A percentile compares a stretch with the other conserved stretches of the same genome.
Conservation (phyloP, 495 filamentous ascomycete genomes). For the Penicillium coprophilum region DNA sequence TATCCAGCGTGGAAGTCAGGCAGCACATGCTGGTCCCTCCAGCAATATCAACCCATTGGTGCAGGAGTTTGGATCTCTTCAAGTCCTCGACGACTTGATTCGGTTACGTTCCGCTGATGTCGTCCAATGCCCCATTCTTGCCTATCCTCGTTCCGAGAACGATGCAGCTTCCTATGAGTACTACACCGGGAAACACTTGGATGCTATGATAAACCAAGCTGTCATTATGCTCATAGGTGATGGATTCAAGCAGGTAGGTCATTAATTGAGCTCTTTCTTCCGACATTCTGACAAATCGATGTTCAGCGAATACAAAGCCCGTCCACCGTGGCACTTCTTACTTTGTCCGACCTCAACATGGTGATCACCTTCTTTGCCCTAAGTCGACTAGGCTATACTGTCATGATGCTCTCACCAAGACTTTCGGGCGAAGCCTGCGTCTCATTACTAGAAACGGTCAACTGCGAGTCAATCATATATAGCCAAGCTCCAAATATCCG, state of each 20-base stretch:
- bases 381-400: slow-evolving; percentile 55
- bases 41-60: slow-evolving; percentile 22
- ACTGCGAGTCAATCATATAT: slow-evolving; percentile 47
- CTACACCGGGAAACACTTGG: slow-evolving; percentile 53
- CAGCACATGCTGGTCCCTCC: slow-evolving; percentile 12
- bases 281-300: slow-evolving; percentile 19
- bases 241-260: slow-evolving; percentile 38
- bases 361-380: slow-evolving; percentile 58
- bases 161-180: slow-evolving; percentile 45
- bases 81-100: slow-evolving; percentile 50
- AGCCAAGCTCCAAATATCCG: slow-evolving; percentile 40
- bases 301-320: slow-evolving; percentile 27
- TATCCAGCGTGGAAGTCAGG: slow-evolving; percentile 27
- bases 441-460: slow-evolving; percentile 48
- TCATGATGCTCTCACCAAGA: slow-evolving; percentile 60
- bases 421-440: slow-evolving; percentile 52
- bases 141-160: slow-evolving; percentile 45
- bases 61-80: slow-evolving; percentile 37
- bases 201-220: slow-evolving; percentile 53
- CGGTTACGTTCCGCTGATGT: slow-evolving; percentile 48
- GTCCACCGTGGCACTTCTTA: slow-evolving; percentile 53
- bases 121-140: slow-evolving; percentile 52
- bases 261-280: no score
- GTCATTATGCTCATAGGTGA: slow-evolving; percentile 37
- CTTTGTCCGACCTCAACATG: slow-evolving; percentile 56